Base-by-base conservation (phyloP, 2,329 filamentous ascomycete species). In the Onygenales sp. region DNA sequence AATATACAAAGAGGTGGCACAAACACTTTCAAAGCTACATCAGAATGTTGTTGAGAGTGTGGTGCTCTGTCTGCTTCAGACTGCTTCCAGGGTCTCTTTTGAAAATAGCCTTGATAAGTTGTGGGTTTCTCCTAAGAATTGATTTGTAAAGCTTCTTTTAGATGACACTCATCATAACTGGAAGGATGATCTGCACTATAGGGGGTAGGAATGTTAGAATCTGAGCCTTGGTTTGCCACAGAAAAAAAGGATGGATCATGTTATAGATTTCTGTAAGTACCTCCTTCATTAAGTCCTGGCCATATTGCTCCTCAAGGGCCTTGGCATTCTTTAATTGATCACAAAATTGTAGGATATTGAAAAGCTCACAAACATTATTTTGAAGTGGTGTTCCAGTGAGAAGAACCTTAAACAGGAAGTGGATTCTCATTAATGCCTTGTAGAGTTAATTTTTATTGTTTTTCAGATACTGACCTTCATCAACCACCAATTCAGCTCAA, bases 1-100 rank as follows among this genome's bases (percentile, higher is more conserved):
- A 96, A 75, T 96, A 98, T 49, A 97, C 84, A 65, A 97, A 98
- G 0, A 93, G 93, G 69, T 98, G 94, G 59, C 92, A 96, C 2
- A 98, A 77, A 59, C 89, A 95, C 67, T 96, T 97, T 14, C 93
- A 83, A 14, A 98, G 78, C 67, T 98, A 93, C 81, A 96, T 89
- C 43, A 98, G 71, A 39, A 98, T 95, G 62, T 98, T 98, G 77
- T 86, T 95, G 54, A 97, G 72, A 57, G 84, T 92, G 42, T 87
- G 84, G 5, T 86, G 81, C 55, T 97, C 91, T 13, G 77, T 79
- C 32, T 78, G 75, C 61, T 84, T 87, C 49, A 89, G 59, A 8
- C 66, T 65, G 46, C 68, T 72, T 57, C 79, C 82, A 44, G 76
- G 77, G 36, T 84, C 80, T 6, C 83, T 83, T 62, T 69, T 68